These are phyloP conservation scores for Monosporascus sp. DNA, from an alignment of 2,329 filamentous ascomycete genomes.

Conservation along the genomic window DNA sequence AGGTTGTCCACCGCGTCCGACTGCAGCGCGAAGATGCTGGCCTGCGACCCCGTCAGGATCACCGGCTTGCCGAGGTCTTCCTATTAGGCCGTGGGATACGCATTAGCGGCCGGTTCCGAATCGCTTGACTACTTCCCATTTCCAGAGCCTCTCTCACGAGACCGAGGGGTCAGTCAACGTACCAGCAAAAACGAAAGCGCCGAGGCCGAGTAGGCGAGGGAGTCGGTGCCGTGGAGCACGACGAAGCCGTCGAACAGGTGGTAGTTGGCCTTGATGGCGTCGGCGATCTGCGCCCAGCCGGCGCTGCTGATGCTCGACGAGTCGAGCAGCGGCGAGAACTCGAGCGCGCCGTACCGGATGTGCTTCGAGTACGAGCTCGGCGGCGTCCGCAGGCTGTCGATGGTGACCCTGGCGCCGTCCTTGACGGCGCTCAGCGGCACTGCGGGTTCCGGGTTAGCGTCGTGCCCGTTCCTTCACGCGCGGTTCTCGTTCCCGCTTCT, in stretches of 20 bases:
- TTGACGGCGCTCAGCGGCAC: slow-evolving; percentile 48
- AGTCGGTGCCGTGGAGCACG: slow-evolving; percentile 86
- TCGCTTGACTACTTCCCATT: no score
- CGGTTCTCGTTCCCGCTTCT: not conserved
- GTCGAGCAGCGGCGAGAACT: slow-evolving; percentile 81
- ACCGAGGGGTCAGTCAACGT: not conserved
- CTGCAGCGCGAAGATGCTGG: slow-evolving; percentile 85
- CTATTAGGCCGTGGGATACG: no score
- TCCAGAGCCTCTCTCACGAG: no score
- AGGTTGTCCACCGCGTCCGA: slow-evolving; percentile 90
- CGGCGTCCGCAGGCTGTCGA: slow-evolving; percentile 73
- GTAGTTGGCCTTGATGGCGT: slow-evolving; percentile 78
- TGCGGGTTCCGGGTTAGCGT: slow-evolving; percentile 14
- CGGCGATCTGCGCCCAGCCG: slow-evolving; percentile 81
- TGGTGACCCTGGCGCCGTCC: slow-evolving; percentile 42
- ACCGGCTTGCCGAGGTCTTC: slow-evolving; percentile 82
- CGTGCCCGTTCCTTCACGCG: not conserved
- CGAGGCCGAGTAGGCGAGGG: slow-evolving; percentile 81
- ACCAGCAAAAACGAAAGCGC: slow-evolving; percentile 91
- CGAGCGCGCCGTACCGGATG: slow-evolving; percentile 77
- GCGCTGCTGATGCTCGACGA: slow-evolving; percentile 83
- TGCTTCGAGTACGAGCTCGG: slow-evolving; percentile 74
- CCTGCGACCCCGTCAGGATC: slow-evolving; percentile 76
- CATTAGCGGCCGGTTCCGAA: no score
- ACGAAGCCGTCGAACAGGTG: slow-evolving; percentile 87